phyloP scores from a whole-genome alignment of 2,329 filamentous ascomycete species.

The Cercospora nicotianae region DNA sequence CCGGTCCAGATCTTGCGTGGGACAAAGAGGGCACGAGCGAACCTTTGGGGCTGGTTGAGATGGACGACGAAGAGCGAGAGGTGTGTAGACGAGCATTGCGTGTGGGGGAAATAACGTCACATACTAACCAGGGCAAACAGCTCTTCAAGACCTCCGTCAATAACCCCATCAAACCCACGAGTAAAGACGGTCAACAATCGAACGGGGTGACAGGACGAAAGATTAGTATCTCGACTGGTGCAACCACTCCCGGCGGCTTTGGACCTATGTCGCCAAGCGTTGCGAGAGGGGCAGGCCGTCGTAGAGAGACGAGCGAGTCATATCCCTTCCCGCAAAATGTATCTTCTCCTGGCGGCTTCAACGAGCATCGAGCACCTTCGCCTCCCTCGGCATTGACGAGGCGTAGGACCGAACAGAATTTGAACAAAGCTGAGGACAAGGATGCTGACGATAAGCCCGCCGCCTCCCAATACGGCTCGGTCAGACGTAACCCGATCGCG shows the following conservation, averaged over 20 bases:
- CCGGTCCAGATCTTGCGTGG: conserved; percentile 93
- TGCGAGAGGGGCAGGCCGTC: conserved; percentile 68
- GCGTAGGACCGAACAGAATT: conserved; percentile 62
- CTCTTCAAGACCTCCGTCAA: conserved; percentile 85
- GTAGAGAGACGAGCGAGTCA: conserved; percentile 80
- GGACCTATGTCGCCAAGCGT: conserved; percentile 72
- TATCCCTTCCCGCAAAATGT: conserved; percentile 53
- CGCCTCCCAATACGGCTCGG: conserved; percentile 49
- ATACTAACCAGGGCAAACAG: conserved; percentile 47
- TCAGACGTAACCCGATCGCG: conserved; percentile 59
- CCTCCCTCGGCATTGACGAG: conserved; percentile 62
- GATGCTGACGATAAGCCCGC: conserved; percentile 41
- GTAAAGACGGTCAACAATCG: conserved; percentile 61
- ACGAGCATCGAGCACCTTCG: conserved; percentile 61
- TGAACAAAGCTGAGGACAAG: conserved; percentile 40
- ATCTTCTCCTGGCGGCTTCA: conserved; percentile 62
- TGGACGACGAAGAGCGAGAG: conserved; percentile 68
- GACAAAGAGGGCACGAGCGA: conserved; percentile 67
- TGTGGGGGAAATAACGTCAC: not conserved
- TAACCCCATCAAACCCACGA: conserved; percentile 78
- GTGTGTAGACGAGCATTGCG: conserved; percentile 42
- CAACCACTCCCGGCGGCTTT: conserved; percentile 63
- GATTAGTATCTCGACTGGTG: conserved; percentile 69
- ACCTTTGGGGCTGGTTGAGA: conserved; percentile 71
- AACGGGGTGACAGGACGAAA: conserved; percentile 69